Evolutionary conservation across 139 green algal genomes (phyloP).

Genomic region (Chlorella sp.): DNA sequence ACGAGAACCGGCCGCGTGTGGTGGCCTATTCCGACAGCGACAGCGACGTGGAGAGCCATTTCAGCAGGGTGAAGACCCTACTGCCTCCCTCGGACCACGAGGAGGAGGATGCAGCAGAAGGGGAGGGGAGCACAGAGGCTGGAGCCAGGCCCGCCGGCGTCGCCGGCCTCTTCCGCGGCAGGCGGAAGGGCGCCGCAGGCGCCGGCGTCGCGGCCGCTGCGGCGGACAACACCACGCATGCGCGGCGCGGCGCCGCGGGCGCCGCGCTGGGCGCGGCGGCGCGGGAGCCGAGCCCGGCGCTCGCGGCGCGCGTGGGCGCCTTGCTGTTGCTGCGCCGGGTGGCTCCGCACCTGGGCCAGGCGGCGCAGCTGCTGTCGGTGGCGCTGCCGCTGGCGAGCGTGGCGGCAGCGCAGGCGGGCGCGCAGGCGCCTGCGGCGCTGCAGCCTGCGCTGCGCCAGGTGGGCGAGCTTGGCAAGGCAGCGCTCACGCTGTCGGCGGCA

Average conservation of each 20-base stretch:
- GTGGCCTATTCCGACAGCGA: slow-evolving; percentile 43
- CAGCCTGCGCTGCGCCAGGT: background rate
- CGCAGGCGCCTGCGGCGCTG: background rate
- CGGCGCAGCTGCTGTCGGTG: background rate
- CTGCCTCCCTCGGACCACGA: slow-evolving; percentile 28
- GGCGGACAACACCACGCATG: no score
- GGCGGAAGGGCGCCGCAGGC: background rate
- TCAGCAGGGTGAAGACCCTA: slow-evolving; percentile 37
- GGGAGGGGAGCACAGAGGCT: background rate
- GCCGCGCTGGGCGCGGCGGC: background rate
- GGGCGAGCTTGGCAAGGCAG: slow-evolving; percentile 12
- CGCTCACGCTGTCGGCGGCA: background rate
- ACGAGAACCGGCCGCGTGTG: slow-evolving; percentile 24
- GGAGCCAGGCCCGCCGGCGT: slow-evolving; percentile 1
- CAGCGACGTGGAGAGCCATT: slow-evolving; percentile 38
- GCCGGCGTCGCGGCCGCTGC: background rate
- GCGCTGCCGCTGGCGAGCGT: background rate
- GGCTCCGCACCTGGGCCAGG: background rate
- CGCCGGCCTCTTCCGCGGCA: background rate
- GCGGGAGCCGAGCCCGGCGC: slow-evolving; percentile 1
- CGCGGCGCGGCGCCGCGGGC: background rate
- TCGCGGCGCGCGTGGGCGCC: slow-evolving; percentile 1
- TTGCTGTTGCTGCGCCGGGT: slow-evolving; percentile 14
- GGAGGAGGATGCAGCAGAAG: slow-evolving; percentile 5
- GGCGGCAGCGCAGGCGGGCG: background rate